Base-by-base conservation (phyloP, 331 rosid genomes). In the Cucumis variabilis region DNA sequence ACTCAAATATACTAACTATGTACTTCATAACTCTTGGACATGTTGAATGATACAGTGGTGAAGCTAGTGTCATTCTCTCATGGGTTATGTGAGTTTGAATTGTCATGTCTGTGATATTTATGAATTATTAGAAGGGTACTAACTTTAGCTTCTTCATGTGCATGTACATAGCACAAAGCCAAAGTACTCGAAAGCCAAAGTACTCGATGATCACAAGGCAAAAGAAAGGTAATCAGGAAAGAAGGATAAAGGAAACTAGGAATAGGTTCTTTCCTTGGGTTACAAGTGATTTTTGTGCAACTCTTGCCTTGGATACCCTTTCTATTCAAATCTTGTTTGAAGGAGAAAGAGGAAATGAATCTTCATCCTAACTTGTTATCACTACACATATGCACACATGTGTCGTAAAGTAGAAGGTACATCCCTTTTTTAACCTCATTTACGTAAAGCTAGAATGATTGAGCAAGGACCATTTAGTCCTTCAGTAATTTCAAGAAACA, bases 241-340 rank as follows among this genome's bases (percentile, higher is more conserved):
- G 25, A 51, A 79, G 68, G 84, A 28, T 28, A 55, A 55, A 55
- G 46, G 85, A 33, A 58, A 80, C 19, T 28, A 17, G 13, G 85
- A 55, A 80, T 80, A 27, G 30, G 28, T 80, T 15, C 85, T 80
- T 80, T 55, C 8, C 85, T 80, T 55, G 85, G 23, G 85, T 80
- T 55, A 16, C 85, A 80, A 80, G 85, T 80, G 50, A 80, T 28
- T 27, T 55, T 55, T 9, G 50, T 11, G 69, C 12, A 53, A 53
- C 46, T 79, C 11, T 79, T 78, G 69, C 69, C 48, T 80, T 55
- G 85, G 85, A 80, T 80, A 16, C 85, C 69, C 12, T 80, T 55
- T 55, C 69, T 53, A 19, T 79, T 46, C 67, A 10, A 17, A 53
- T 53, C 84, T 17, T 51, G 46, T 79, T 25, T 10, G 25, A 79